phyloP scores from a whole-genome alignment of 2,329 filamentous ascomycete genomes.

The Cladorrhinum sp. region DNA sequence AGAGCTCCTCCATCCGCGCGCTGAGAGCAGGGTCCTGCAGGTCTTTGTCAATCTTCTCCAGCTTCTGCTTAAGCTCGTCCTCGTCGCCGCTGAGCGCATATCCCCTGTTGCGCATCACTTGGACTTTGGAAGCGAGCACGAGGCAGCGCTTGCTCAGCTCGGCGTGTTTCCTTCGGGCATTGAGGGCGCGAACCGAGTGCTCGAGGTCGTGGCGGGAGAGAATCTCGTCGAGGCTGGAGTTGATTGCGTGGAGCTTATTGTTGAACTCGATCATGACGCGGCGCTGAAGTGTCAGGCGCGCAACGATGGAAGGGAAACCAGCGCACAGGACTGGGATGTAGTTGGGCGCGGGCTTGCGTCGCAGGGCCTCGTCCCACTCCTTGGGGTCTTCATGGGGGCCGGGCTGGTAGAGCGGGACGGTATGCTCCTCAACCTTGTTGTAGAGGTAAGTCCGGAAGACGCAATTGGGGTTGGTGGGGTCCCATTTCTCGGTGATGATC shows the following conservation, averaged over 20 bases:
- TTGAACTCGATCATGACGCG: conserved; percentile 68
- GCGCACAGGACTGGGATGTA: conserved; percentile 74
- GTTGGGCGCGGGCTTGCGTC: conserved; percentile 72
- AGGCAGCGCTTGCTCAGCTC: conserved; percentile 71
- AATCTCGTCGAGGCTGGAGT: conserved; percentile 67
- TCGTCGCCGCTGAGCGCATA: conserved; percentile 78
- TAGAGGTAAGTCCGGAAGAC: conserved; percentile 84
- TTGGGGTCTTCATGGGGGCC: conserved; percentile 67
- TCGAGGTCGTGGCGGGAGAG: conserved; percentile 74
- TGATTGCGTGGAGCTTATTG: conserved; percentile 73
- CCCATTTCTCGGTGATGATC: conserved; percentile 70
- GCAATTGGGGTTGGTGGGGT: conserved; percentile 64
- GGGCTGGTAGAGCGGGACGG: conserved; percentile 74
- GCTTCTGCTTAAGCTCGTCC: conserved; percentile 71
- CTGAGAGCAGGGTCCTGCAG: conserved; percentile 72
- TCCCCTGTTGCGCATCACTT: conserved; percentile 75
- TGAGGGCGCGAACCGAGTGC: conserved; percentile 69
- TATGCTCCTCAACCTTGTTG: conserved; percentile 73
- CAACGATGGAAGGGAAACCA: conserved; percentile 69
- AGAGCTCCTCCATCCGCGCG: conserved; percentile 78
- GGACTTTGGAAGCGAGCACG: conserved; percentile 72
- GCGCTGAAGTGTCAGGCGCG: conserved; percentile 70
- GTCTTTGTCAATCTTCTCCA: conserved; percentile 64
- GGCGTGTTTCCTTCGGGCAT: conserved; percentile 69
- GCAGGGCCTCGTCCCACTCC: conserved; percentile 81